A percentile compares a stretch with the other conserved stretches of the same genome.
Evolutionary conservation across 2,329 filamentous ascomycete genomes (phyloP).

Genomic region (Paecilomyces sp.): DNA sequence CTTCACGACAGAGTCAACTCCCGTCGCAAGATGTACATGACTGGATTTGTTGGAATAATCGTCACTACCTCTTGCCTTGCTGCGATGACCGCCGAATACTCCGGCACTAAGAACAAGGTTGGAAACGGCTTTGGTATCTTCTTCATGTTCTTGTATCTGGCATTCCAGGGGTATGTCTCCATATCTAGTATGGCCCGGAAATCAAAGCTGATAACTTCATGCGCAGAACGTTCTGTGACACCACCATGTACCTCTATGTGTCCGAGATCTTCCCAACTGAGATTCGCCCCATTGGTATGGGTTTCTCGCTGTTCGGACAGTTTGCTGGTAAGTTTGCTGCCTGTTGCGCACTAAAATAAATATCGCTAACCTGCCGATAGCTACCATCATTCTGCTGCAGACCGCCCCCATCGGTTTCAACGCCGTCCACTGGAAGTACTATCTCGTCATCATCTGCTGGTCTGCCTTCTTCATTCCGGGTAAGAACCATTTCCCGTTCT

Average conservation of each 20-base stretch:
- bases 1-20: slow-evolving; percentile 30
- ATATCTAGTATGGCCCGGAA: not conserved
- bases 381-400: slow-evolving; percentile 44
- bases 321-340: slow-evolving; percentile 28
- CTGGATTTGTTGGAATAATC: slow-evolving; percentile 35
- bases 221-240: slow-evolving; percentile 37
- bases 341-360: not conserved
- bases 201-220: slow-evolving; percentile 4
- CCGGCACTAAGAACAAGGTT: slow-evolving; percentile 32
- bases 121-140: slow-evolving; percentile 36
- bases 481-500: slow-evolving; percentile 6
- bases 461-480: slow-evolving; percentile 35
- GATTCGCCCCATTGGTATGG: slow-evolving; percentile 46
- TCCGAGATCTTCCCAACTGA: slow-evolving; percentile 44
- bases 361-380: slow-evolving; percentile 10
- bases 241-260: slow-evolving; percentile 41
- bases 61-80: slow-evolving; percentile 34
- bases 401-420: slow-evolving; percentile 39
- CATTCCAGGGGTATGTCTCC: slow-evolving; percentile 38
- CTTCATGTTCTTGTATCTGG: slow-evolving; percentile 40
- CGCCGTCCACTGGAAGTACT: slow-evolving; percentile 45
- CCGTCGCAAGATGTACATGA: slow-evolving; percentile 36
- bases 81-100: slow-evolving; percentile 30
- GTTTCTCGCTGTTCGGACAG: slow-evolving; percentile 45
- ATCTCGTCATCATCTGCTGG: slow-evolving; percentile 42